Percentiles rank a stretch among this genome's conserved stretches.
phyloP scores from a whole-genome alignment of 108 stramenopile genomes.

The Nitzschia sp. region DNA sequence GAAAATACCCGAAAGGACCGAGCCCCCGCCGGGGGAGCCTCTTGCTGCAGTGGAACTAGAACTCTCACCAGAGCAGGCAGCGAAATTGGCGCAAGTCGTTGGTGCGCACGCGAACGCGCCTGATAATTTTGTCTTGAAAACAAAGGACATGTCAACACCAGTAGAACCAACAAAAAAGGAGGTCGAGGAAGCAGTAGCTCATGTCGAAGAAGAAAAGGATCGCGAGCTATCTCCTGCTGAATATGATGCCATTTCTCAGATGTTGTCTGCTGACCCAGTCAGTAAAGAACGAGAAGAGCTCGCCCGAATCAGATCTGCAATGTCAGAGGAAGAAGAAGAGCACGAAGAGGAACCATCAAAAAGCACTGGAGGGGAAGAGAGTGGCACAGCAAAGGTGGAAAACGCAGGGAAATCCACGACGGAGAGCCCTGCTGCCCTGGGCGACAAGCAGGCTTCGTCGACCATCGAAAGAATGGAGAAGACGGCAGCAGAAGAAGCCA shows the following conservation, averaged over 20 bases:
- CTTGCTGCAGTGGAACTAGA: slow-evolving; percentile 1
- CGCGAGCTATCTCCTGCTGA: slow-evolving; percentile 69
- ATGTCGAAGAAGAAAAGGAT: slow-evolving; percentile 30
- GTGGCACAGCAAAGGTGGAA: slow-evolving; percentile 2
- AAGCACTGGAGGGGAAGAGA: neutral
- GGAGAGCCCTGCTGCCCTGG: slow-evolving; percentile 18
- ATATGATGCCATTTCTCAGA: slow-evolving; percentile 80
- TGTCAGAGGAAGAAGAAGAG: slow-evolving; percentile 40
- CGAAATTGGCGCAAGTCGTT: neutral
- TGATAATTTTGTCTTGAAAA: neutral
- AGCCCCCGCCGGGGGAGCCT: slow-evolving; percentile 16
- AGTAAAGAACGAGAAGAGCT: slow-evolving; percentile 76
- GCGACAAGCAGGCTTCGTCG: slow-evolving; percentile 33
- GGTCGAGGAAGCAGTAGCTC: slow-evolving; percentile 20
- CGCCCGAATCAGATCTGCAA: slow-evolving; percentile 66
- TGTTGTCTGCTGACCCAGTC: slow-evolving; percentile 78
- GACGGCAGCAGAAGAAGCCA: slow-evolving; percentile 48
- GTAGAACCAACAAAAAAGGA: slow-evolving; percentile 21
- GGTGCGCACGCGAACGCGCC: neutral
- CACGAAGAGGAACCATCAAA: slow-evolving; percentile 24
- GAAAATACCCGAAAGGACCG: slow-evolving; percentile 39
- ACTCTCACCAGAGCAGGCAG: neutral
- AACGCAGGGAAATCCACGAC: neutral
- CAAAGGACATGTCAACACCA: neutral
- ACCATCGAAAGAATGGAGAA: slow-evolving; percentile 42